A percentile compares a stretch with the other conserved stretches of the same genome.
These are phyloP conservation scores for Pleurotus tuoliensis DNA, from an alignment of 768 basidiomycete species.

Conservation along the genomic window DNA sequence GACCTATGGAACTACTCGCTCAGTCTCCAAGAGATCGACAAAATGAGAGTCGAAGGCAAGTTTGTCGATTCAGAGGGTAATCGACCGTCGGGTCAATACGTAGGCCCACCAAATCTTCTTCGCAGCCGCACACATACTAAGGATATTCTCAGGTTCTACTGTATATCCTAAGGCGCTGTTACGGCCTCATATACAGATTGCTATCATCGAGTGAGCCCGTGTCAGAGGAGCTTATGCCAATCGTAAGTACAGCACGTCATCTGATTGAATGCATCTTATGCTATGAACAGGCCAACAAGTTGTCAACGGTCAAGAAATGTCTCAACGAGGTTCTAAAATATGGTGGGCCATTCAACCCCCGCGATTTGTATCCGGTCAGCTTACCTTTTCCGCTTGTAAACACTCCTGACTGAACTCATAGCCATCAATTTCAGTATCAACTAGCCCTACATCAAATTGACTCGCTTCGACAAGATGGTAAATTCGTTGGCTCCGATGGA, in stretches of 20 bases:
- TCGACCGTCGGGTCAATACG: constrained; percentile 92
- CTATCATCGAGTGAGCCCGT: constrained; percentile 96
- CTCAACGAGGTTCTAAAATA: constrained; percentile 94
- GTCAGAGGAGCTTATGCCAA: constrained; percentile 96
- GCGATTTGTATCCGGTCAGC: constrained; percentile 90
- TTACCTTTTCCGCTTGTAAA: background rate
- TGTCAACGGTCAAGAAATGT: constrained; percentile 95
- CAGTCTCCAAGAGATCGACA: constrained; percentile 93
- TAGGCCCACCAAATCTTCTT: constrained; percentile 32
- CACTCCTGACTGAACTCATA: too few relatives aligned
- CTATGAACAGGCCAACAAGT: constrained; percentile 77
- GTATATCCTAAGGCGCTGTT: constrained; percentile 90
- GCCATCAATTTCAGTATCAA: constrained; percentile 62
- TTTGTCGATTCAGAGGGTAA: constrained; percentile 94
- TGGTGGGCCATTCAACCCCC: constrained; percentile 87
- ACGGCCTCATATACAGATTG: constrained; percentile 91
- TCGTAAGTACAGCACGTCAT: constrained; percentile 42
- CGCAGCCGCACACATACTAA: background rate
- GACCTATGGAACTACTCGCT: constrained; percentile 92
- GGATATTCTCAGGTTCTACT: constrained; percentile 65
- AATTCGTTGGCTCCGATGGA: constrained; percentile 86
- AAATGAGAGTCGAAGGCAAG: constrained; percentile 95
- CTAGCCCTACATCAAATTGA: constrained; percentile 95
- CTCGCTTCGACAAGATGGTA: constrained; percentile 87
- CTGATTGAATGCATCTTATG: background rate